Evolutionary conservation across 805 yeast species (phyloP).

Genomic region (Kodamaea leandrae): DNA sequence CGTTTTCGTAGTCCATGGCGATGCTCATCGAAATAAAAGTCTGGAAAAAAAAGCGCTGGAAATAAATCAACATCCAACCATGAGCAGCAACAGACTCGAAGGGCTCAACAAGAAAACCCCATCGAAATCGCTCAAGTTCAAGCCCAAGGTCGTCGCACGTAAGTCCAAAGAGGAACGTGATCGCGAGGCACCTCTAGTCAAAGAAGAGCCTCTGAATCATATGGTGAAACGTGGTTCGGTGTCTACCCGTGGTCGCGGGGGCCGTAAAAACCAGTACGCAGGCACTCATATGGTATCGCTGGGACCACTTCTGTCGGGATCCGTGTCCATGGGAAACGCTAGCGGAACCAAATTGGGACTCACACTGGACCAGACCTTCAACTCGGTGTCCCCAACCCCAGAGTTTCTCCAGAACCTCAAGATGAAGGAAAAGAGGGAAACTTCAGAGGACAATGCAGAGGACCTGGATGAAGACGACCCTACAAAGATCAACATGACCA

Average conservation of each 20-base stretch:
- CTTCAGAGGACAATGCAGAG: conserved; percentile 22
- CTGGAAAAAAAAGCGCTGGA: neutral
- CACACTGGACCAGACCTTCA: conserved; percentile 32
- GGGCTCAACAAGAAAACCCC: conserved; percentile 32
- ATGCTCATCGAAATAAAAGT: conserved; percentile 4
- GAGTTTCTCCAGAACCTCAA: conserved; percentile 39
- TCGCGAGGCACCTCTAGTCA: conserved; percentile 60
- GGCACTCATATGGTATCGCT: conserved; percentile 65
- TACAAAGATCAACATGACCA: conserved; percentile 61
- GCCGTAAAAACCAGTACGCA: conserved; percentile 32
- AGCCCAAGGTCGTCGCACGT: conserved; percentile 85
- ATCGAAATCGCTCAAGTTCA: conserved; percentile 51
- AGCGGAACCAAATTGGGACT: conserved; percentile 25
- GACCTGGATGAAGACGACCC: conserved; percentile 35
- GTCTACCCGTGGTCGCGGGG: conserved; percentile 35
- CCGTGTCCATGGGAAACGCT: conserved; percentile 43
- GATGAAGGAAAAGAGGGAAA: conserved; percentile 25
- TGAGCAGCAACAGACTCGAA: conserved; percentile 36
- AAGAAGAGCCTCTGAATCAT: conserved; percentile 32
- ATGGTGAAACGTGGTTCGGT: conserved; percentile 18
- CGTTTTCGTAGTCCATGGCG: conserved; percentile 34
- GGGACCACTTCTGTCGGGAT: conserved; percentile 73
- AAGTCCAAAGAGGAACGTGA: conserved; percentile 82
- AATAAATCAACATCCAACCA: no score
- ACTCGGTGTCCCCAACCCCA: conserved; percentile 36